phyloP scores from a whole-genome alignment of 2,329 filamentous ascomycete genomes.

The Fusarium udum region DNA sequence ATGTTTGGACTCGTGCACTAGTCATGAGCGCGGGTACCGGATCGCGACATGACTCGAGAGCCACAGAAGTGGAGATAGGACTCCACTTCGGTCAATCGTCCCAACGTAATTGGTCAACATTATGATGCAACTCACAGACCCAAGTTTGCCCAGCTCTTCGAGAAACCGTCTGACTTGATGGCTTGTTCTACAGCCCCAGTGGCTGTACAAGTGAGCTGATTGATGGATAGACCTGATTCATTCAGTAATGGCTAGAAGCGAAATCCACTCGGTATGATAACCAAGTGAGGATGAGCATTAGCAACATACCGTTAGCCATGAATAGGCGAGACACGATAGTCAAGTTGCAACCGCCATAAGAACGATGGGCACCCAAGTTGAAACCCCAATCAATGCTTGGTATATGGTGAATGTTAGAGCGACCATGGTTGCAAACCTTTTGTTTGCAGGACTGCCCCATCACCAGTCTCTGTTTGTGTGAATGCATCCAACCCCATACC shows the following conservation, averaged over 20 bases:
- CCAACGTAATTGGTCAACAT: not conserved
- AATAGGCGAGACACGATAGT: not conserved
- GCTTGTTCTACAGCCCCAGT: not conserved
- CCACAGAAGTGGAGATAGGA: not conserved
- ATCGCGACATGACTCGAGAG: not conserved
- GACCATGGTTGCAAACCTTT: too few relatives aligned
- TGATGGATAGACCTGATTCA: not conserved
- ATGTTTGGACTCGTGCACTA: not conserved
- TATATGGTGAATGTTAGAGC: not conserved
- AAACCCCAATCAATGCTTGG: not conserved
- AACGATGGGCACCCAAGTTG: not conserved
- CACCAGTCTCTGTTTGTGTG: not conserved
- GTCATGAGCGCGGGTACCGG: not conserved
- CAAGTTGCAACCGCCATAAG: too few relatives aligned
- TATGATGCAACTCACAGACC: not conserved
- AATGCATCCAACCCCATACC: not conserved
- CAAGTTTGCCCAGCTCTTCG: too few relatives aligned
- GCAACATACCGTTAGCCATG: too few relatives aligned
- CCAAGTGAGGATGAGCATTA: not conserved
- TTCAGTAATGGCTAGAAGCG: not conserved
- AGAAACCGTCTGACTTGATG: not conserved
- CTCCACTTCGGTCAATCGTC: not conserved
- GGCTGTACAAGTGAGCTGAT: not conserved
- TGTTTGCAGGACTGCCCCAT: not conserved
- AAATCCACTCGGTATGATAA: not conserved